Percentiles rank a stretch among this genome's conserved stretches.
phyloP scores from a whole-genome alignment of 2,329 filamentous ascomycete genomes.

The Arthrocladium fulminans region DNA sequence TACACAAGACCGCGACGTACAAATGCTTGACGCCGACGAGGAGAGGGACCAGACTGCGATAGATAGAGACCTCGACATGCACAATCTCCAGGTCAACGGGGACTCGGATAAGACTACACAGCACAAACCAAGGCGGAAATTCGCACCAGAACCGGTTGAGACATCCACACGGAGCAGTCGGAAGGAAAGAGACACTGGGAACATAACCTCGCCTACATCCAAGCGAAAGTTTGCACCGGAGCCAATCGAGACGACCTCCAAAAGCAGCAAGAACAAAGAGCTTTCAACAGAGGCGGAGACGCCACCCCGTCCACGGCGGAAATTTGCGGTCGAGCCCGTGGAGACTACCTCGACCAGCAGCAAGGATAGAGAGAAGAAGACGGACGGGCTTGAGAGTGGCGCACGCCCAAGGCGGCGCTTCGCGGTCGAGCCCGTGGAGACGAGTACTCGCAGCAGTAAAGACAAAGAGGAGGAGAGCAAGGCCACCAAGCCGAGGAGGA shows the following conservation, averaged over 20 bases:
- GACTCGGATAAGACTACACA: constrained; percentile 8
- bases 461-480: constrained; percentile 15
- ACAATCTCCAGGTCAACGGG: neutral
- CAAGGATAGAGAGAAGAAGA: constrained; percentile 17
- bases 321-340: constrained; percentile 36
- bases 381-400: constrained; percentile 1
- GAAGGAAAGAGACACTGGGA: constrained; percentile 3
- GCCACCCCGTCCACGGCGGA: constrained; percentile 21
- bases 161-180: constrained; percentile 52
- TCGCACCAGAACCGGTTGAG: constrained; percentile 62
- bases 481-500: constrained; percentile 22
- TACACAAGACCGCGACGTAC: constrained; percentile 2
- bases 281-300: constrained; percentile 4
- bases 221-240: constrained; percentile 24
- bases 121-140: constrained; percentile 45
- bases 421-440: constrained; percentile 25
- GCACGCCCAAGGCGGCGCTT: constrained; percentile 33
- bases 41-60: neutral
- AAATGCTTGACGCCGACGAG: neutral
- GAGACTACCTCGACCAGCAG: constrained; percentile 36
- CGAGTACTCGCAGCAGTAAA: constrained; percentile 17
- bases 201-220: neutral
- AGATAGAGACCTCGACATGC: neutral
- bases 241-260: constrained; percentile 21
- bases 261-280: constrained; percentile 15